phyloP scores from a whole-genome alignment of 257 asterid genomes.

The Cynanchum wilfordii region DNA sequence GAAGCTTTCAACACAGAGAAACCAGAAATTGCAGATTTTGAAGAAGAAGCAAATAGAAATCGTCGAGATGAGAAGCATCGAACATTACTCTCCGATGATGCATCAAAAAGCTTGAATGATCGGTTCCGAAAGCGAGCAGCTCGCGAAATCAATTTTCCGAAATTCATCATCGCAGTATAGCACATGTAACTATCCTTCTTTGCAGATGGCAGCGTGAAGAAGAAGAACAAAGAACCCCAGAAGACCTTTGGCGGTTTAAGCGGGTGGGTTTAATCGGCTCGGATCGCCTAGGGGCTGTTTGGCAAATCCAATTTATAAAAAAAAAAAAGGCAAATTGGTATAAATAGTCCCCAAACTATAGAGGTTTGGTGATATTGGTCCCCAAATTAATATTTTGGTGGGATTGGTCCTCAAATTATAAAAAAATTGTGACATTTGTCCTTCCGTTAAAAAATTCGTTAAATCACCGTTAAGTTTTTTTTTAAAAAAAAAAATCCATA shows the following conservation, averaged over 20 bases:
- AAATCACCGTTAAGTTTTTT: too few relatives aligned
- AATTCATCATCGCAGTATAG: constrained; percentile 32
- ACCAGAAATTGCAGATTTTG: constrained; percentile 15
- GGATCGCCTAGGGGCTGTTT: background rate
- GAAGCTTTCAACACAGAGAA: constrained; percentile 24
- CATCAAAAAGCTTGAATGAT: constrained; percentile 27
- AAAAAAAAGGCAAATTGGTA: background rate
- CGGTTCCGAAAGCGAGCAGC: constrained; percentile 33
- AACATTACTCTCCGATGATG: constrained; percentile 12
- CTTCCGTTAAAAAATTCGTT: too few relatives aligned
- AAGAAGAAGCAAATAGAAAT: constrained; percentile 26
- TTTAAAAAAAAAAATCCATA: too few relatives aligned
- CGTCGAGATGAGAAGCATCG: constrained; percentile 26
- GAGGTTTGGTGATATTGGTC: too few relatives aligned
- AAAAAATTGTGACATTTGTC: too few relatives aligned
- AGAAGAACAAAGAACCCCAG: background rate
- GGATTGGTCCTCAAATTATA: too few relatives aligned
- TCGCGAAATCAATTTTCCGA: constrained; percentile 40
- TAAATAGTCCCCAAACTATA: too few relatives aligned
- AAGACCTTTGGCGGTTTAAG: background rate
- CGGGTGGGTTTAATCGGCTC: background rate
- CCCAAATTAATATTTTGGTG: too few relatives aligned
- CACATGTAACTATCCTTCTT: background rate
- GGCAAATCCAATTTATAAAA: background rate
- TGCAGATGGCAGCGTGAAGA: background rate